Evolutionary conservation across 495 filamentous ascomycete species (phyloP).

Genomic region (Tetracladium setigerum): DNA sequence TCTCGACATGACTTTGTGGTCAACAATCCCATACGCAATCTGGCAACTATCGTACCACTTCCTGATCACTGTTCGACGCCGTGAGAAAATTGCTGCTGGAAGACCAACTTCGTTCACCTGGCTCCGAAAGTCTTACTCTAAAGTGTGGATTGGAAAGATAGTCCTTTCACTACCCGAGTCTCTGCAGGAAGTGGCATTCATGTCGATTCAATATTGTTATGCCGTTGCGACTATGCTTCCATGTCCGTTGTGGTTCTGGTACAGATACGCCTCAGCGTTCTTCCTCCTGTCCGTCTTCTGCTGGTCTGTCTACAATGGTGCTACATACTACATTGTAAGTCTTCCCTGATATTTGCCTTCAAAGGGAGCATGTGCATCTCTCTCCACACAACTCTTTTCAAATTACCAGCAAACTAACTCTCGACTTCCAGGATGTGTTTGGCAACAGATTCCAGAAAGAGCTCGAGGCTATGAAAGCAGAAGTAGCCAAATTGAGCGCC

Average conservation of each 20-base stretch:
- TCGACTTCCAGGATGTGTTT: conserved; percentile 57
- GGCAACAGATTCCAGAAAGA: conserved; percentile 96
- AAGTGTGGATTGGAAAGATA: conserved; percentile 77
- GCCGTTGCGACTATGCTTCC: conserved; percentile 90
- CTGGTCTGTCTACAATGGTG: conserved; percentile 92
- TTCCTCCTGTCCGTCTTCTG: conserved; percentile 76
- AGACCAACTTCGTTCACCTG: conserved; percentile 96
- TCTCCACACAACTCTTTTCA: not conserved
- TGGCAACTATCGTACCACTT: conserved; percentile 93
- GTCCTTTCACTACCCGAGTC: conserved; percentile 68
- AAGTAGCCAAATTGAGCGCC: conserved; percentile 71
- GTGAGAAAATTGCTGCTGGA: conserved; percentile 91
- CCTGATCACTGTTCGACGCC: conserved; percentile 84
- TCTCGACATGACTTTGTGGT: conserved; percentile 83
- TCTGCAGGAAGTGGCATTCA: conserved; percentile 85
- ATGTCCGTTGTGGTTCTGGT: conserved; percentile 93
- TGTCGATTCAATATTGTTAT: conserved; percentile 90
- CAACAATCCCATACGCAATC: conserved; percentile 80
- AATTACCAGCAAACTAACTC: no score
- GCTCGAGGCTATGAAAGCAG: conserved; percentile 78
- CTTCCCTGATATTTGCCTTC: no score
- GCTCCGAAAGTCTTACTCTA: conserved; percentile 84
- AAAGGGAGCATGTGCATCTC: not conserved
- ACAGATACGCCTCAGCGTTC: conserved; percentile 63
- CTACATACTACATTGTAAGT: conserved; percentile 76